These are phyloP conservation scores for Fraxinus floribunda DNA, from an alignment of 305 asterid species.

Conservation along the genomic window DNA sequence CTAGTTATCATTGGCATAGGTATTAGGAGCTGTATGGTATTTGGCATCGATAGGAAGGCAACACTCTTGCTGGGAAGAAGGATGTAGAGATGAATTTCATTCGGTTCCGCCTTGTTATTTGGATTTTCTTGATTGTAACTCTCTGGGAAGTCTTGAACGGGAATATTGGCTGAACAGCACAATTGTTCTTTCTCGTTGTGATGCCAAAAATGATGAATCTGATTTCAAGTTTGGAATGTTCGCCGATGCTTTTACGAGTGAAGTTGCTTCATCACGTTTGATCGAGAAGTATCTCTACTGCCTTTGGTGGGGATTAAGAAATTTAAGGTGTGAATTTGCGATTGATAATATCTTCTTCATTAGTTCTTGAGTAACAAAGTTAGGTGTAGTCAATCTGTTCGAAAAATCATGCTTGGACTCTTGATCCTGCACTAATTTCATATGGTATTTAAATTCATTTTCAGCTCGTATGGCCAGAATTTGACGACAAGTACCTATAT, in stretches of 20 bases:
- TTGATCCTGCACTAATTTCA: background rate
- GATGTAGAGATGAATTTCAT: conserved; percentile 46
- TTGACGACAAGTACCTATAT: conserved; percentile 80
- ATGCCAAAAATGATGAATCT: conserved; percentile 64
- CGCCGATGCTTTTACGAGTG: conserved; percentile 80
- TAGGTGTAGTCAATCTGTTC: background rate
- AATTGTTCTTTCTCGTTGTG: conserved; percentile 48
- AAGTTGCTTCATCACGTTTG: conserved; percentile 69
- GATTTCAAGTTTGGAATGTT: conserved; percentile 93
- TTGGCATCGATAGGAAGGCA: conserved; percentile 87
- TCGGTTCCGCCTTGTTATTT: conserved; percentile 48
- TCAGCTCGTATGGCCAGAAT: conserved; percentile 94
- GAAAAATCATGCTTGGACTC: background rate
- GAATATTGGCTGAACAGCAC: conserved; percentile 63
- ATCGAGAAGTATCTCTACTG: conserved; percentile 74
- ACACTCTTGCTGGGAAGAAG: conserved; percentile 64
- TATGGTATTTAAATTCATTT: conserved; percentile 17
- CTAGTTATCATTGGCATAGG: conserved; percentile 34
- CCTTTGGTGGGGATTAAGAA: conserved; percentile 99
- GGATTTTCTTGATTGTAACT: conserved; percentile 54
- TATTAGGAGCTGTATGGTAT: conserved; percentile 92
- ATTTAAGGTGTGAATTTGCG: conserved; percentile 58
- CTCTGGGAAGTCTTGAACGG: conserved; percentile 26
- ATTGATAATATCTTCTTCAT: background rate
- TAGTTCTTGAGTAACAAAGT: background rate